A percentile compares a stretch with the other conserved stretches of the same genome.
Evolutionary conservation across 352 stramenopile species (phyloP).

Genomic region (Halophytophthora polymorphica): DNA sequence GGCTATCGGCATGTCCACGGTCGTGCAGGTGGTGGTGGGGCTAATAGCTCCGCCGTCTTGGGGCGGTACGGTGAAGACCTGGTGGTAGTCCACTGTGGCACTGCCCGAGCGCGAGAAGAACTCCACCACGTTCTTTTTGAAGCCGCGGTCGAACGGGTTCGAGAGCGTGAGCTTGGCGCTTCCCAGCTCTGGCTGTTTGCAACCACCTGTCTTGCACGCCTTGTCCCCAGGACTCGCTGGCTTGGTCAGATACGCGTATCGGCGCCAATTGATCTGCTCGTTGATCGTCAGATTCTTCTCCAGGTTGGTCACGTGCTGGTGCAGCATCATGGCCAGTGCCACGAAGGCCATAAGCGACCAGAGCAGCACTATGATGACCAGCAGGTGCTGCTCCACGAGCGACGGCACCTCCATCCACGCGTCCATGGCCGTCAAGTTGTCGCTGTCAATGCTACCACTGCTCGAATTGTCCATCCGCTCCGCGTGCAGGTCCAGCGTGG

Average conservation of each 20-base stretch:
- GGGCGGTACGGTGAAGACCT: conserved; percentile 29
- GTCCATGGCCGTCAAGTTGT: conserved; percentile 40
- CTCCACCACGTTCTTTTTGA: conserved; percentile 39
- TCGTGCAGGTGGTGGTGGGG: conserved; percentile 7
- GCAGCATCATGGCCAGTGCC: conserved; percentile 57
- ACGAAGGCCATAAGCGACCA: conserved; percentile 49
- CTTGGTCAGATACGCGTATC: conserved; percentile 62
- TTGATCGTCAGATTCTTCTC: conserved; percentile 77
- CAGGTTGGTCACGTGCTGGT: conserved; percentile 65
- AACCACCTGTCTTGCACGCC: conserved; percentile 3
- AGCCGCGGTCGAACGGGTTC: conserved; percentile 48
- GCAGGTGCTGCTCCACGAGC: conserved; percentile 47
- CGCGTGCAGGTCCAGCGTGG: conserved; percentile 31
- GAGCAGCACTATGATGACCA: conserved; percentile 57
- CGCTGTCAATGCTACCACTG: conserved; percentile 10
- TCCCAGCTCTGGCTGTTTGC: conserved; percentile 14
- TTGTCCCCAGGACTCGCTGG: conserved; percentile 5
- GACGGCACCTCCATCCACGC: conserved; percentile 60
- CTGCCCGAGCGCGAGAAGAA: conserved; percentile 41
- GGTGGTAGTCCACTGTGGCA: conserved; percentile 37
- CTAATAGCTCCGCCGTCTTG: conserved; percentile 8
- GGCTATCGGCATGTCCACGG: conserved; percentile 10
- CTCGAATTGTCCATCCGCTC: conserved; percentile 19
- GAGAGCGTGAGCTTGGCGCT: conserved; percentile 7
- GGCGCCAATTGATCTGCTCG: conserved; percentile 80